These are phyloP conservation scores for Xylaria flabelliformis DNA, from an alignment of 495 filamentous ascomycete species.

Conservation along the genomic window DNA sequence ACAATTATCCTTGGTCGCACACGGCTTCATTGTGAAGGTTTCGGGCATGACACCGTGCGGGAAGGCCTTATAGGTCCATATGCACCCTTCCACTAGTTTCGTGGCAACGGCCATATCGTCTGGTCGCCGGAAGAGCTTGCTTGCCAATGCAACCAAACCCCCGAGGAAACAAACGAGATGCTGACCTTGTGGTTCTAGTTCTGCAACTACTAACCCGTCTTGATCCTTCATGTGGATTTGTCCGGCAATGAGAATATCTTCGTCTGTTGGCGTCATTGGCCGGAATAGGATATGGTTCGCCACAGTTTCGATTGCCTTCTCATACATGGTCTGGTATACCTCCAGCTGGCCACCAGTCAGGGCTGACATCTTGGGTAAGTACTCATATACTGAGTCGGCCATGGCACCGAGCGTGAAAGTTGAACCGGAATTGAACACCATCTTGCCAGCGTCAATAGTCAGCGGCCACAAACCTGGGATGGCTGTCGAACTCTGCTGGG, in stretches of 20 bases:
- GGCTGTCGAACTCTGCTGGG: slow-evolving; percentile 67
- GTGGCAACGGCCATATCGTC: slow-evolving; percentile 70
- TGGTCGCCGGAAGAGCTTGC: slow-evolving; percentile 67
- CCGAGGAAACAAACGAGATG: slow-evolving; percentile 69
- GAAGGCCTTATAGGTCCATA: slow-evolving; percentile 78
- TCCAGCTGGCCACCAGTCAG: slow-evolving; percentile 73
- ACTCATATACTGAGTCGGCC: slow-evolving; percentile 85
- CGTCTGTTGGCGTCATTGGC: slow-evolving; percentile 56
- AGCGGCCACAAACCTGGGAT: slow-evolving; percentile 86
- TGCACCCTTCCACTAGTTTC: slow-evolving; percentile 77
- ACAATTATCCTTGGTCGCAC: slow-evolving; percentile 41
- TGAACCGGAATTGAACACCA: slow-evolving; percentile 39
- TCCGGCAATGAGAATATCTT: slow-evolving; percentile 68
- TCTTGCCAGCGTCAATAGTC: slow-evolving; percentile 61
- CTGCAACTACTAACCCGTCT: slow-evolving; percentile 9
- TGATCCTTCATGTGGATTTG: slow-evolving; percentile 35
- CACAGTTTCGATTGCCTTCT: slow-evolving; percentile 63
- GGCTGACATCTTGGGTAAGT: slow-evolving; percentile 66
- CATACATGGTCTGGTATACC: slow-evolving; percentile 74
- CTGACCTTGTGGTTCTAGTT: slow-evolving; percentile 32
- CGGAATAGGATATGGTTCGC: slow-evolving; percentile 71
- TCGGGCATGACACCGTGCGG: slow-evolving; percentile 80
- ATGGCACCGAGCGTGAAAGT: slow-evolving; percentile 72
- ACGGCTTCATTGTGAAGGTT: slow-evolving; percentile 62
- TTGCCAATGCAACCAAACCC: slow-evolving; percentile 78